phyloP scores from a whole-genome alignment of 805 yeast genomes.

The Metschnikowia lochheadii region DNA sequence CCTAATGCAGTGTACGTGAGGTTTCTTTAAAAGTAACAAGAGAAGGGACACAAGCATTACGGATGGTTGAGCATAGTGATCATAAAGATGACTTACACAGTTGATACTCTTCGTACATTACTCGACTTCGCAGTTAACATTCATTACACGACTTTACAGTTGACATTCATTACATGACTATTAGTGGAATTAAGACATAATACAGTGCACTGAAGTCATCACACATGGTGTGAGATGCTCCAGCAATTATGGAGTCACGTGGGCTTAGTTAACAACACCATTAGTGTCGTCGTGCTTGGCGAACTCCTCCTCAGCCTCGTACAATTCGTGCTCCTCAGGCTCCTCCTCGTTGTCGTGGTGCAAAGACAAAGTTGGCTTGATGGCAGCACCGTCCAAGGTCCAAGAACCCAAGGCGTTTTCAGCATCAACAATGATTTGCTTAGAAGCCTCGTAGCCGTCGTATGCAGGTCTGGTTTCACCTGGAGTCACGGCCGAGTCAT shows the following conservation, averaged over 20 bases:
- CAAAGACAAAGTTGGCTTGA: slow-evolving; percentile 87
- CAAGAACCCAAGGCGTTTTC: slow-evolving; percentile 93
- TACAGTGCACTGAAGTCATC: slow-evolving; percentile 2
- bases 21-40: background rate
- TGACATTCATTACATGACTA: slow-evolving; percentile 2
- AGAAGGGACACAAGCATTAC: no score
- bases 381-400: slow-evolving; percentile 94
- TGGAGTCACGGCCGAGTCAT: slow-evolving; percentile 96
- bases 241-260: background rate
- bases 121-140: no score
- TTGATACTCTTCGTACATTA: no score
- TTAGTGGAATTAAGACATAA: background rate
- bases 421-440: slow-evolving; percentile 95
- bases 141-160: no score
- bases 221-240: background rate
- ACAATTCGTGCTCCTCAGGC: slow-evolving; percentile 40
- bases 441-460: slow-evolving; percentile 97
- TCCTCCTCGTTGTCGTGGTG: slow-evolving; percentile 54
- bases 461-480: slow-evolving; percentile 98
- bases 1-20: background rate
- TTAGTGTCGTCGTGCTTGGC: slow-evolving; percentile 34
- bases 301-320: slow-evolving; percentile 52
- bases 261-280: slow-evolving; percentile 22
- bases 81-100: no score
- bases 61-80: no score